phyloP scores from a whole-genome alignment of 768 basidiomycete species.

The Cystobasidium onofrii region DNA sequence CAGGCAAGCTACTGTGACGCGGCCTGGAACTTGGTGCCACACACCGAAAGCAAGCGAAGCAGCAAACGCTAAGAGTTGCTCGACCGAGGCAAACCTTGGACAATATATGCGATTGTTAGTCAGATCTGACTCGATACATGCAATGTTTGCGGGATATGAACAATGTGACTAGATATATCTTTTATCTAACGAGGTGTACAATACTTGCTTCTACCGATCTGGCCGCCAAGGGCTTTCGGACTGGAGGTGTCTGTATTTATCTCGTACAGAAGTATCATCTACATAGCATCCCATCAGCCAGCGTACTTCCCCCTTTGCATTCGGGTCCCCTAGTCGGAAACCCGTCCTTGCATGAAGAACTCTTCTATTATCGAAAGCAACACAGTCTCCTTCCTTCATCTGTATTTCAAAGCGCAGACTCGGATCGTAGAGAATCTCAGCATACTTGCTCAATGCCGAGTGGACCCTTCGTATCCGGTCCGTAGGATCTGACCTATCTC shows the following conservation, averaged over 20 bases:
- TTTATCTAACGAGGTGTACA: not conserved
- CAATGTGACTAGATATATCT: too few species aligned
- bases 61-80: too few species aligned
- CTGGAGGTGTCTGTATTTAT: not conserved
- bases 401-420: slow-evolving; percentile 56
- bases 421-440: slow-evolving; percentile 54
- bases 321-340: slow-evolving; percentile 48
- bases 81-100: too few species aligned
- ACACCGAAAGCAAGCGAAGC: too few species aligned
- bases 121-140: too few species aligned
- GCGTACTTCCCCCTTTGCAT: slow-evolving; percentile 9
- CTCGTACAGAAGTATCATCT: slow-evolving; percentile 7
- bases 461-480: slow-evolving; percentile 30
- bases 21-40: not conserved
- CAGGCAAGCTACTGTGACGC: not conserved
- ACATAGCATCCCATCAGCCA: slow-evolving; percentile 28
- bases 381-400: slow-evolving; percentile 72
- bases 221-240: not conserved
- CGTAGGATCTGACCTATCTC: slow-evolving; percentile 1
- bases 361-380: slow-evolving; percentile 83
- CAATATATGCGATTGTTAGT: too few species aligned
- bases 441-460: slow-evolving; percentile 57
- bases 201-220: not conserved
- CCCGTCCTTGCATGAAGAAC: slow-evolving; percentile 78
- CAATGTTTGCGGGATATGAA: too few species aligned